Conservation (phyloP, 2,329 filamentous ascomycete species). For the Boeremia exigua region DNA sequence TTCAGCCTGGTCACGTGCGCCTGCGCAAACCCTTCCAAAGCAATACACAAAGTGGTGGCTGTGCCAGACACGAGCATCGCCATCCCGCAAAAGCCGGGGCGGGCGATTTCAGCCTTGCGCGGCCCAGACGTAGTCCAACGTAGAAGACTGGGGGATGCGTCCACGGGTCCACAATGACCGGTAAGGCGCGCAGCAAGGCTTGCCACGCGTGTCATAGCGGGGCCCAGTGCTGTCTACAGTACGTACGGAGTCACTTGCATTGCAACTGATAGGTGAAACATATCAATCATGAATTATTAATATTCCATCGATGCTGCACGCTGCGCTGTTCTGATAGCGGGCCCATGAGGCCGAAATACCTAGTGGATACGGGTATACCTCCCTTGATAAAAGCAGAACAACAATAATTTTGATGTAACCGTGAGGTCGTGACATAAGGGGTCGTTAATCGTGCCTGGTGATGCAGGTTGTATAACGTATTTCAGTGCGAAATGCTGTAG, state of each 20-base stretch:
- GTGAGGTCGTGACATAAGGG: not conserved
- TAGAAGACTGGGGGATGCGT: not conserved
- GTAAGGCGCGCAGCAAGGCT: conserved; percentile 8
- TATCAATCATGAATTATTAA: not conserved
- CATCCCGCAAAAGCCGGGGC: not conserved
- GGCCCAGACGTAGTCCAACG: not conserved
- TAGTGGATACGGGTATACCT: not conserved
- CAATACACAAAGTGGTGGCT: not conserved
- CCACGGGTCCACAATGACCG: conserved; percentile 14
- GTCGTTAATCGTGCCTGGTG: conserved; percentile 6
- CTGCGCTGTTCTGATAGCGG: not conserved
- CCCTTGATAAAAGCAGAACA: not conserved
- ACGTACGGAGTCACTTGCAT: not conserved
- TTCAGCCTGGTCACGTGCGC: not conserved
- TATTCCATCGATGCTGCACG: not conserved
- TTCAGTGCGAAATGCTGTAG: not conserved
- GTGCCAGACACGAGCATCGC: not conserved
- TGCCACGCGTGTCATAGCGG: not conserved
- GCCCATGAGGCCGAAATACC: not conserved
- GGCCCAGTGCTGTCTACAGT: not conserved
- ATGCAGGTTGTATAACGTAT: conserved; percentile 3
- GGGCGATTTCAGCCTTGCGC: conserved; percentile 2
- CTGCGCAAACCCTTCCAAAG: not conserved
- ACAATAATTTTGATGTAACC: not conserved
- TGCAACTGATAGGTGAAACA: not conserved